Base-by-base conservation (phyloP, 352 stramenopile genomes). In the Phytopythium aichiense region DNA sequence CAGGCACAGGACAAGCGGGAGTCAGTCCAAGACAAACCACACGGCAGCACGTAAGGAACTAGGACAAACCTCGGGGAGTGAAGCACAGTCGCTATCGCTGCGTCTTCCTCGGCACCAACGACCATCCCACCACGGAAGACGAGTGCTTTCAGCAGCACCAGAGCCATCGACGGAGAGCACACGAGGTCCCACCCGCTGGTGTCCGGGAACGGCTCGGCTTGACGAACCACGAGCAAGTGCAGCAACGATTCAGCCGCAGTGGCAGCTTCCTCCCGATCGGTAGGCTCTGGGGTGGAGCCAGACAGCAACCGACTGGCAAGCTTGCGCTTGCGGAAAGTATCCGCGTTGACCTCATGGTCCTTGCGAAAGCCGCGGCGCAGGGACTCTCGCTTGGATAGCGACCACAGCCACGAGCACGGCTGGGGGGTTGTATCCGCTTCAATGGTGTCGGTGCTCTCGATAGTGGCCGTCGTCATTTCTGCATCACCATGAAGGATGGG, bases 101-200 rank as follows among this genome's bases (percentile, higher is more conserved):
- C 73, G 12, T 88, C 66, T 68, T 95, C 87, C 28, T 91, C 79
- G 1, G 91, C 46, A 9, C 87, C 87, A 40, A 95, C 75, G 12
- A 91, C 82, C 40, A 94, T 69, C 0, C 77, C 81, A 7, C 84
- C 81, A 20, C 71, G 67, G 68, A 88, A 92, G 15, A 87, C 81
- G 3, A 91, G 55, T 0, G 76, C 56, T 48, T 94, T 89, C 18
- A 95, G 53, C 30, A 95, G 62, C 9, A 60, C 57, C 8, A 76
- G 65, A 1, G 81, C 79, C 35, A 73, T 80, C 7, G 56, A 56
- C 4, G 84, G 79, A 20, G 54, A 46, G 42, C 84, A 56, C 38
- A 95, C 70, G 1, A 95, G 30, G 58, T 95, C 87, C 76, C 76
- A 95, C 7, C 87, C 87, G 56, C 79, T 76, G 13, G 68, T 77